These are phyloP conservation scores for Nigrospora oryzae DNA, from an alignment of 2,329 filamentous ascomycete genomes.

Conservation along the genomic window DNA sequence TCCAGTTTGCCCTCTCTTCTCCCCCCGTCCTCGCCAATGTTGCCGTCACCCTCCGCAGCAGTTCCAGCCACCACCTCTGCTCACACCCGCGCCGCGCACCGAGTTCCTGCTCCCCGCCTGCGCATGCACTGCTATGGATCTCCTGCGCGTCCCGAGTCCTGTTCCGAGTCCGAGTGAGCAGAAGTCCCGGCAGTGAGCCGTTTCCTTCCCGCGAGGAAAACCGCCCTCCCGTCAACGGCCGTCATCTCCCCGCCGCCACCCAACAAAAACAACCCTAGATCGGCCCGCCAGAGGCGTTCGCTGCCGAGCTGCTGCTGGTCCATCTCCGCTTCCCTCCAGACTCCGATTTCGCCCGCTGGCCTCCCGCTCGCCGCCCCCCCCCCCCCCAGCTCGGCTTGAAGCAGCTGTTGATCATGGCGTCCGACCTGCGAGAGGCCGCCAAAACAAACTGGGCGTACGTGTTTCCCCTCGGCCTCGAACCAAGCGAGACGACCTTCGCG, in stretches of 20 bases:
- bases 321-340: background rate
- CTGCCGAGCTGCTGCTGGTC: background rate
- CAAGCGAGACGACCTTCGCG: background rate
- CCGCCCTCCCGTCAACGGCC: slow-evolving; percentile 8
- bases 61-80: slow-evolving; percentile 12
- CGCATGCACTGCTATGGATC: slow-evolving; percentile 21
- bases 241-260: slow-evolving; percentile 10
- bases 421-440: slow-evolving; percentile 16
- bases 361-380: background rate
- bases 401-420: slow-evolving; percentile 3
- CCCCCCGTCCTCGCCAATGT: slow-evolving; percentile 18
- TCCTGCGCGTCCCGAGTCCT: slow-evolving; percentile 14
- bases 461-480: background rate
- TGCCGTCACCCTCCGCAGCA: slow-evolving; percentile 13
- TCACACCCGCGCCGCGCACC: slow-evolving; percentile 13
- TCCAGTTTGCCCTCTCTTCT: slow-evolving; percentile 5
- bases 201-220: slow-evolving; percentile 3
- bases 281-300: background rate
- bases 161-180: slow-evolving; percentile 22
- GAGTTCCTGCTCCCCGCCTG: slow-evolving; percentile 8
- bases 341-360: background rate
- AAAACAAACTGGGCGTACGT: slow-evolving; percentile 19
- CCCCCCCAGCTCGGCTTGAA: slow-evolving; percentile 10
- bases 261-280: slow-evolving; percentile 1
- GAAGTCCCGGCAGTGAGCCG: slow-evolving; percentile 14